A percentile compares a stretch with the other conserved stretches of the same genome.
Conservation (phyloP, 208 protist species). For the Trypanosoma brucei region DNA sequence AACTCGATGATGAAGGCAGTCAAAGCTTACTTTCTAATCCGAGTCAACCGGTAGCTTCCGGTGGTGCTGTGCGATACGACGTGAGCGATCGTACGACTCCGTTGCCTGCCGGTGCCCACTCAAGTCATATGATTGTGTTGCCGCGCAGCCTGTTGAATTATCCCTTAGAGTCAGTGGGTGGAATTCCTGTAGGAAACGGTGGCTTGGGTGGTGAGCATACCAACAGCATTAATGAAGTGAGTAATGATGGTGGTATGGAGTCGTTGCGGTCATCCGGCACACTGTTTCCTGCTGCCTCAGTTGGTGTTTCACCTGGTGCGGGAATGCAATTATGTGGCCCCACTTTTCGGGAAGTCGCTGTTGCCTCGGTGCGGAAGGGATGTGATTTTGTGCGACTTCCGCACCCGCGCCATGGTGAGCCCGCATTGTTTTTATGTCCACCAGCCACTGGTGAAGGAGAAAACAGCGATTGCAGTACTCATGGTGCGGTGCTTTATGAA, state of each 20-base stretch:
- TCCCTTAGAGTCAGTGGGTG: not conserved
- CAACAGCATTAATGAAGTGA: not conserved
- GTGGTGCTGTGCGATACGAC: conserved; percentile 14
- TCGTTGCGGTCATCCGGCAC: not conserved
- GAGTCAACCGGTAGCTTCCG: not conserved
- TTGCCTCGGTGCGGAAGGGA: conserved; percentile 1
- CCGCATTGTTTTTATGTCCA: conserved; percentile 37
- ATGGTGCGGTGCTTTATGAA: conserved; percentile 26
- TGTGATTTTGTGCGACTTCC: conserved; percentile 43
- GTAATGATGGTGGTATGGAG: not conserved
- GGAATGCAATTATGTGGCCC: not conserved
- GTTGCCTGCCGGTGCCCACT: not conserved
- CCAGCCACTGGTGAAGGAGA: not conserved
- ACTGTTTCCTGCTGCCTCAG: not conserved
- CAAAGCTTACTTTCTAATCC: conserved; percentile 13
- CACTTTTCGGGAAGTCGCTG: not conserved
- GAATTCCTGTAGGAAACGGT: not conserved
- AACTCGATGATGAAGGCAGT: conserved; percentile 23
- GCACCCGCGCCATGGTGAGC: conserved; percentile 62
- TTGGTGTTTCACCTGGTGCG: not conserved
- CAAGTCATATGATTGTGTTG: conserved; percentile 22
- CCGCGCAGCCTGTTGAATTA: conserved; percentile 8
- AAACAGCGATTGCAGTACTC: not conserved
- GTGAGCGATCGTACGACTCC: conserved; percentile 11
- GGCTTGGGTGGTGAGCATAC: not conserved